Conservation (phyloP, 2,329 filamentous ascomycete genomes). For the Myriangium duriaei region DNA sequence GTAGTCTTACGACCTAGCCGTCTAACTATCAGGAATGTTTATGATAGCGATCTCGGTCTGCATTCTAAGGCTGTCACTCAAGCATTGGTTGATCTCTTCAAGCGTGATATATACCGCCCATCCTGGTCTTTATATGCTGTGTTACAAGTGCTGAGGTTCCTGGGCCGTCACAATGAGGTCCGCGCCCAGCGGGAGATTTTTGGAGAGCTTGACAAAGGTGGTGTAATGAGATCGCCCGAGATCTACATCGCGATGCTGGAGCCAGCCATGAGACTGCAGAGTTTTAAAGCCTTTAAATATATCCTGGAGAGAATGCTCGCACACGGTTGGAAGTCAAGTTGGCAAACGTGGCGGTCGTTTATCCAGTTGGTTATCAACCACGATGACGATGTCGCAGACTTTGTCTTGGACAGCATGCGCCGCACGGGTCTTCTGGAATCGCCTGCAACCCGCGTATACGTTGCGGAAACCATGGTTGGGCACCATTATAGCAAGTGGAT, state of each 20-base stretch:
- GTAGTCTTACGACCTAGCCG: neutral
- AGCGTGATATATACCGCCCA: slow-evolving; percentile 3
- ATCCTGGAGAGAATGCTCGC: slow-evolving; percentile 17
- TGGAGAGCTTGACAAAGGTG: slow-evolving; percentile 2
- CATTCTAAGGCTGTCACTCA: slow-evolving; percentile 13
- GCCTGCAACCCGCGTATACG: slow-evolving; percentile 7
- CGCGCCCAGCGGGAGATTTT: slow-evolving; percentile 13
- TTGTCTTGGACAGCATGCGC: slow-evolving; percentile 16
- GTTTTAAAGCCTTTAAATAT: slow-evolving; percentile 19
- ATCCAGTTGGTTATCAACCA: slow-evolving; percentile 12
- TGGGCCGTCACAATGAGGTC: slow-evolving; percentile 13
- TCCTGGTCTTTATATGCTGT: slow-evolving; percentile 15
- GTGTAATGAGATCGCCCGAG: neutral
- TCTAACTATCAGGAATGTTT: neutral
- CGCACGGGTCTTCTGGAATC: slow-evolving; percentile 14
- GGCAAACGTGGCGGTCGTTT: slow-evolving; percentile 17
- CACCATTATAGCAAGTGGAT: slow-evolving; percentile 14
- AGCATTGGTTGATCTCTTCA: slow-evolving; percentile 14
- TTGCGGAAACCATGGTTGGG: slow-evolving; percentile 7
- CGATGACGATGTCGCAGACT: slow-evolving; percentile 11
- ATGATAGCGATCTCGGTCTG: neutral
- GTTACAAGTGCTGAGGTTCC: slow-evolving; percentile 14
- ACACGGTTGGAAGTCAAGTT: slow-evolving; percentile 11
- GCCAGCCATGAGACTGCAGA: slow-evolving; percentile 14
- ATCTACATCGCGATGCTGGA: slow-evolving; percentile 17